These are phyloP conservation scores for Fraxinus xanthoxyloides DNA, from an alignment of 305 asterid genomes.

Conservation along the genomic window DNA sequence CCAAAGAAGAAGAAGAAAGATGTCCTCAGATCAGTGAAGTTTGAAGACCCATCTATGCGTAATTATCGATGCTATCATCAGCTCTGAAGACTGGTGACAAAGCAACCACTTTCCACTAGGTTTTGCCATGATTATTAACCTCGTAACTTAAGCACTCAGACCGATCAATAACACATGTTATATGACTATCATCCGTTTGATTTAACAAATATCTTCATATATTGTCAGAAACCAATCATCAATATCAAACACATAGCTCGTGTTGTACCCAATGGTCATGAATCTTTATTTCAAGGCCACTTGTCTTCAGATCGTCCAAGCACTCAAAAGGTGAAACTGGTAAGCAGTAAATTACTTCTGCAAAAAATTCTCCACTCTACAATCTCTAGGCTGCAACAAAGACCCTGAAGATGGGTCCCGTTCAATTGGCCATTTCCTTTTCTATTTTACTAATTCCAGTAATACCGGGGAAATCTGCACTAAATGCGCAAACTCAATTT, in stretches of 20 bases:
- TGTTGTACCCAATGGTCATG: not conserved
- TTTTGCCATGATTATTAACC: not conserved
- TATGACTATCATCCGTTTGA: not conserved
- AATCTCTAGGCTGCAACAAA: not conserved
- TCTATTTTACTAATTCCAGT: not conserved
- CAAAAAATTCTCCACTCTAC: not conserved
- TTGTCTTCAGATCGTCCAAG: not conserved
- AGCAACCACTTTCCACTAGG: not conserved
- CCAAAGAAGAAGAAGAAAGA: not conserved
- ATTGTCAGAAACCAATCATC: not conserved
- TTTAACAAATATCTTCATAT: not conserved
- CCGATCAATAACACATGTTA: not conserved
- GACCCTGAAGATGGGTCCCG: not conserved
- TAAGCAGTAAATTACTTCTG: not conserved
- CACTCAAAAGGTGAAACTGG: not conserved
- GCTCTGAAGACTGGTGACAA: not conserved
- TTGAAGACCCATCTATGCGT: not conserved
- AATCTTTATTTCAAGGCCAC: not conserved
- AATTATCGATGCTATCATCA: not conserved
- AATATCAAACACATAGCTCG: not conserved
- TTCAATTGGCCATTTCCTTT: not conserved
- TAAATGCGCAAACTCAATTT: constrained; percentile 1
- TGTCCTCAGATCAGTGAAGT: not conserved
- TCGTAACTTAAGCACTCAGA: not conserved
- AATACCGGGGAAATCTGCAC: not conserved